phyloP scores from a whole-genome alignment of 768 basidiomycete genomes.

The Tulasnella calospora region DNA sequence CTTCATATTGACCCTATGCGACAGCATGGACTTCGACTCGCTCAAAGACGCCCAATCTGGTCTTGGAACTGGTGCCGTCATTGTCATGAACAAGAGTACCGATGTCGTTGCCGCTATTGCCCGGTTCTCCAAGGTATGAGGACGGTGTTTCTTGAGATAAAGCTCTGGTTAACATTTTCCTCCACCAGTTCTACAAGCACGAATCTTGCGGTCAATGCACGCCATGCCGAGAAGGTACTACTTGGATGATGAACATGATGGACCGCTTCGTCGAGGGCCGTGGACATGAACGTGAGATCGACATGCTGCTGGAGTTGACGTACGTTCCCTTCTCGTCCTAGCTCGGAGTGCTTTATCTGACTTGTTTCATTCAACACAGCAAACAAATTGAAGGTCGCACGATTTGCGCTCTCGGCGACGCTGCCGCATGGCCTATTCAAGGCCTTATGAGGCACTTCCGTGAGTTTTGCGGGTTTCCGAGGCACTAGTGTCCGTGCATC shows the following conservation, averaged over 20 bases:
- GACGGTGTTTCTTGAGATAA: not conserved
- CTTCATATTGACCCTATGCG: not conserved
- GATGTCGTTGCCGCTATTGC: conserved; percentile 93
- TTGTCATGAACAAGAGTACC: conserved; percentile 98
- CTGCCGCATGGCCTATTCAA: conserved; percentile 98
- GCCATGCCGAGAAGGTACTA: conserved; percentile 90
- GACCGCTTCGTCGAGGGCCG: conserved; percentile 89
- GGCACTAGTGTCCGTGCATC: not conserved
- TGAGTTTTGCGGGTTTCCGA: conserved; percentile 29
- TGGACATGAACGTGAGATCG: conserved; percentile 88
- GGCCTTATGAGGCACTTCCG: conserved; percentile 97
- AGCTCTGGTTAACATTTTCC: not conserved
- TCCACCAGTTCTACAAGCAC: conserved; percentile 85
- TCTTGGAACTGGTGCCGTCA: conserved; percentile 95
- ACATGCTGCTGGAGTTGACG: conserved; percentile 96
- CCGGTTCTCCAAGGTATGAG: conserved; percentile 71
- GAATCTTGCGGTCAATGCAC: conserved; percentile 98
- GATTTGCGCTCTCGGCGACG: conserved; percentile 94
- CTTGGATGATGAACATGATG: conserved; percentile 99
- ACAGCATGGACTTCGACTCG: conserved; percentile 96
- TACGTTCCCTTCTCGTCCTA: conserved; percentile 38
- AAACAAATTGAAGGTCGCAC: conserved; percentile 97
- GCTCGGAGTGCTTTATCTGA: not conserved
- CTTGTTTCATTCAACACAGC: conserved; percentile 38
- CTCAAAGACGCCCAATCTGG: conserved; percentile 94